Conservation (phyloP, 2,329 filamentous ascomycete genomes). For the Pseudocercospora musae region DNA sequence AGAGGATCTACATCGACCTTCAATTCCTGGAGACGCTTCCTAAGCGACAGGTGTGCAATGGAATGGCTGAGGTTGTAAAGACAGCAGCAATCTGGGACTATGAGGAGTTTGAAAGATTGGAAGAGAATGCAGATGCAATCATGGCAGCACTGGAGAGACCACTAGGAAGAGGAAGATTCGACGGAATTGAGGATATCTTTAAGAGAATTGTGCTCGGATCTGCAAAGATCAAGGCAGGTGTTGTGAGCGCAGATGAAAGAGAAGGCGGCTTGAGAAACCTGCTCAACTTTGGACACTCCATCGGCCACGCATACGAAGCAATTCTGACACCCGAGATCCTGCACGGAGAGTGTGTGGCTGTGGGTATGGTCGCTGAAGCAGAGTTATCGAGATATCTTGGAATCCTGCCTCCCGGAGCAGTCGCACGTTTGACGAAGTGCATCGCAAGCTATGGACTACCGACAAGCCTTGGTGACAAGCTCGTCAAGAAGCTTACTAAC, state of each 20-base stretch:
- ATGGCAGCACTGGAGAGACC: slow-evolving; percentile 66
- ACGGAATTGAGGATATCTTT: slow-evolving; percentile 56
- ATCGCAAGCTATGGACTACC: slow-evolving; percentile 91
- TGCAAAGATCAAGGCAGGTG: slow-evolving; percentile 87
- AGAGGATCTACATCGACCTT: slow-evolving; percentile 90
- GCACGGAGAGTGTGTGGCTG: slow-evolving; percentile 92
- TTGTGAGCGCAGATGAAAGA: slow-evolving; percentile 90
- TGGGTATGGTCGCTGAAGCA: slow-evolving; percentile 98
- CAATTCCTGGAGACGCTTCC: slow-evolving; percentile 88
- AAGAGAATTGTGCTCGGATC: slow-evolving; percentile 76
- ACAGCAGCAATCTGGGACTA: slow-evolving; percentile 96
- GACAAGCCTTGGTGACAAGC: slow-evolving; percentile 78
- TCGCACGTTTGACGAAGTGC: slow-evolving; percentile 86
- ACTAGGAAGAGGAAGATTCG: slow-evolving; percentile 59
- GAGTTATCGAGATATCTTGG: slow-evolving; percentile 88
- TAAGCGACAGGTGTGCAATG: slow-evolving; percentile 91
- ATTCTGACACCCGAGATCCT: slow-evolving; percentile 92
- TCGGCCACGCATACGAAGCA: slow-evolving; percentile 94
- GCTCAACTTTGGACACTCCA: slow-evolving; percentile 96
- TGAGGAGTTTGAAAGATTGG: slow-evolving; percentile 76
- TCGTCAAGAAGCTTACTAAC: slow-evolving; percentile 76
- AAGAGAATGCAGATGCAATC: slow-evolving; percentile 75
- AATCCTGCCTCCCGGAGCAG: slow-evolving; percentile 77
- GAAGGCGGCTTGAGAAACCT: slow-evolving; percentile 92
- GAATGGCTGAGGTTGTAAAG: slow-evolving; percentile 86